Evolutionary conservation across 768 basidiomycete genomes (phyloP), one percentile per base, ranked within the genome.

Genomic region (Termitomyces heimii): DNA sequence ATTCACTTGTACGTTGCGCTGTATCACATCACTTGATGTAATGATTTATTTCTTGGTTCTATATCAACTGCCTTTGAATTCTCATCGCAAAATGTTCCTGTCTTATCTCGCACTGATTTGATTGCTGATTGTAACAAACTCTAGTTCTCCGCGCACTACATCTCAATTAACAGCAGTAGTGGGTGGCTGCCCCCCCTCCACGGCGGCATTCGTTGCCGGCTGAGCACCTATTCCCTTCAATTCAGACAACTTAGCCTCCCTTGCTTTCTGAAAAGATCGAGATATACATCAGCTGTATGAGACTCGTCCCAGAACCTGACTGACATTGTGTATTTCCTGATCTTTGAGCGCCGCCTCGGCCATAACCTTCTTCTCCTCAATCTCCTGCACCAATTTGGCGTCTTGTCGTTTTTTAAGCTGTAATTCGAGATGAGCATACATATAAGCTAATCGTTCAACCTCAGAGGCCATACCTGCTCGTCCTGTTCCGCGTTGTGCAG

Each of bases 401-500:
- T 58, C 52, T 28, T 46, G 53, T n/a, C 55, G 54, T 35, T 59
- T 53, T 51, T 53, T 56, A 28, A 59, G n/a, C 57, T 62, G 42
- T 8, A 35, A 10, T 18, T n/a, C 14, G 14, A n/a, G 22, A 24
- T 28, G n/a, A n/a, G n/a, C n/a, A n/a, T n/a, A n/a, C n/a, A n/a
- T n/a, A n/a, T n/a, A n/a, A n/a, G n/a, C n/a, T n/a, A n/a, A n/a
- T n/a, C n/a, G n/a, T n/a, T n/a, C n/a, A n/a, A n/a, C n/a, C n/a
- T n/a, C n/a, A n/a, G n/a, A n/a, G n/a, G n/a, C n/a, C 48, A 24
- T 60, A 77, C 83, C 70, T 79, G 70, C 20, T 77, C 68, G 29
- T 77, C 73, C 37, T 76, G 73, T 61, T 77, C 73, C 0, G 79
- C 78, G 44, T 66, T 73, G 54, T 72, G 71, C 24, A 77, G 65